phyloP scores from a whole-genome alignment of 2,329 filamentous ascomycete species.

The Byssothecium circinans region DNA sequence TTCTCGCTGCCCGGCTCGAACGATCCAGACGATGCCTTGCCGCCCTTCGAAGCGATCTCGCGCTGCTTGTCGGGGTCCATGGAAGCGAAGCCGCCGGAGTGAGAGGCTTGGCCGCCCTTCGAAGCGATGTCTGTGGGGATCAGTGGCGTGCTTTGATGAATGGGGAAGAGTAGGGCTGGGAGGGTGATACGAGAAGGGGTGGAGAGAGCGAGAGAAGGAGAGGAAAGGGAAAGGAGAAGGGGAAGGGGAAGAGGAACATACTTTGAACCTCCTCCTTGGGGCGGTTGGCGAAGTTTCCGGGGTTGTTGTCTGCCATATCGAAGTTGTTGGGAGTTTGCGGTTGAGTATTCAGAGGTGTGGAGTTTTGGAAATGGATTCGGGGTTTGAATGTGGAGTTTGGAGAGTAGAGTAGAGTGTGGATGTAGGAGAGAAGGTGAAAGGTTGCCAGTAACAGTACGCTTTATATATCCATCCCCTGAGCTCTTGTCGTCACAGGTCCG shows the following conservation, averaged over 20 bases:
- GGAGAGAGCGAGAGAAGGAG: constrained; percentile 6
- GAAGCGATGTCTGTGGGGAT: constrained; percentile 40
- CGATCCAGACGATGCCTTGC: constrained; percentile 56
- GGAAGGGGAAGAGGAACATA: not conserved
- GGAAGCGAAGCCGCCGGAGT: constrained; percentile 41
- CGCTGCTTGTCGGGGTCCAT: constrained; percentile 46
- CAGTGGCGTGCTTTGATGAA: not conserved
- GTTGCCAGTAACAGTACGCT: not conserved
- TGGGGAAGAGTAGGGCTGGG: no score
- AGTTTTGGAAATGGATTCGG: no score
- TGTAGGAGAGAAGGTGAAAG: not conserved
- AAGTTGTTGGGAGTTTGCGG: not conserved
- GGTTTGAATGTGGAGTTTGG: not conserved
- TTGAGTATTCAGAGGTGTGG: no score
- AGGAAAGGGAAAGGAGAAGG: constrained; percentile 31
- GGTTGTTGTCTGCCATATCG: constrained; percentile 46
- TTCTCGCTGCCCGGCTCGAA: constrained; percentile 58
- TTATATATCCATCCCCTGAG: not conserved
- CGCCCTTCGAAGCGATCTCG: constrained; percentile 60
- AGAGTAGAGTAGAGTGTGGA: not conserved
- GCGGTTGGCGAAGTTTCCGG: constrained; percentile 55
- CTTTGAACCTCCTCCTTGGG: constrained; percentile 50
- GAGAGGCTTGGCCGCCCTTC: constrained; percentile 48
- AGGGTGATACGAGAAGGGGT: no score
- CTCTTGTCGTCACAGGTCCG: constrained; percentile 3